Percentiles rank a stretch among this genome's conserved stretches.
Conservation (phyloP, 768 basidiomycete genomes). For the Chiua virens region DNA sequence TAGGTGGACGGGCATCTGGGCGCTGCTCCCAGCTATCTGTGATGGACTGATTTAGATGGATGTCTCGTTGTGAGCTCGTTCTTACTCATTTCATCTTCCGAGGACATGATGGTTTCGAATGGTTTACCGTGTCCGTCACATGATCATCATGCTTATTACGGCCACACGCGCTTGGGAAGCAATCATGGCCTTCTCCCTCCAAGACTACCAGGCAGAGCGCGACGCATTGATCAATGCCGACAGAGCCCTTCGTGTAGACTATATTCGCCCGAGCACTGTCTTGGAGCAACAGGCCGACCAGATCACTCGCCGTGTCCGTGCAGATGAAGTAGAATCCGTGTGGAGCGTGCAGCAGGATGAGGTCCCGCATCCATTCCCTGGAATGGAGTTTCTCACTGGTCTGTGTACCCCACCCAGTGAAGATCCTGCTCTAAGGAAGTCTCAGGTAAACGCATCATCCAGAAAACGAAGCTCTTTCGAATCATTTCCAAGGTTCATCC, state of each 20-base stretch:
- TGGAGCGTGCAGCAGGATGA: conserved; percentile 57
- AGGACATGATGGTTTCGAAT: conserved; percentile 25
- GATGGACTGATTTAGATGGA: conserved; percentile 26
- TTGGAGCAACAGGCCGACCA: conserved; percentile 55
- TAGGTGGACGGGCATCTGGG: conserved; percentile 5
- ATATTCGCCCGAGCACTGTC: conserved; percentile 30
- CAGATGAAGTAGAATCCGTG: conserved; percentile 51
- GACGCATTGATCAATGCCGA: conserved; percentile 39
- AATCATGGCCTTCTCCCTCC: neutral
- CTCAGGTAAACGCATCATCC: conserved; percentile 54
- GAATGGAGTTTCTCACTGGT: conserved; percentile 80
- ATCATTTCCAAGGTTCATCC: conserved; percentile 55
- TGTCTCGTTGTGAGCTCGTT: conserved; percentile 4
- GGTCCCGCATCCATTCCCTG: conserved; percentile 66
- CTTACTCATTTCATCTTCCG: conserved; percentile 35
- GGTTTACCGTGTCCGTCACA: too few relatives aligned
- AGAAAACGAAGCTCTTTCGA: conserved; percentile 60
- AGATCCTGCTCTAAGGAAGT: neutral
- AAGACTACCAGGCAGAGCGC: conserved; percentile 27
- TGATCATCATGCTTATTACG: too few relatives aligned
- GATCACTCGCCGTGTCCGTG: conserved; percentile 54
- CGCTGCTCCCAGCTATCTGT: conserved; percentile 23
- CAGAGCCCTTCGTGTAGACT: conserved; percentile 52
- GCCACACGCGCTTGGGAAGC: too few relatives aligned
- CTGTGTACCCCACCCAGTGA: neutral